Conservation (phyloP, 495 filamentous ascomycete species). For the Filosporella fistucella region DNA sequence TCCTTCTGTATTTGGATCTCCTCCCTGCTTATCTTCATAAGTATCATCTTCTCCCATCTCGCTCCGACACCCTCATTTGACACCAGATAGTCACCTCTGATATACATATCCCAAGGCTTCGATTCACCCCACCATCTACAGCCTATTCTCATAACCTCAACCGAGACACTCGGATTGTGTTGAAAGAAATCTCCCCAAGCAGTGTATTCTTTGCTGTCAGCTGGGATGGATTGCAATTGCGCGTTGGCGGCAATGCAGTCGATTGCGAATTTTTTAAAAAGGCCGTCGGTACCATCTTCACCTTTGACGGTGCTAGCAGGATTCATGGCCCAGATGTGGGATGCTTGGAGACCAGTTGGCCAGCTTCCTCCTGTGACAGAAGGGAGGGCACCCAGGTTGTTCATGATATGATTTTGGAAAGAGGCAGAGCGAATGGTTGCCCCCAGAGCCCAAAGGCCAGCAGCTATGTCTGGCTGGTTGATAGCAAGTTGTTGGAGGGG, state of each 20-base stretch:
- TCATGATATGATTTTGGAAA: not conserved
- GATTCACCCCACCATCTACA: not conserved
- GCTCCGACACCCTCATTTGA: not conserved
- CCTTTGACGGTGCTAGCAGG: no score
- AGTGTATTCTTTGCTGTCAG: no score
- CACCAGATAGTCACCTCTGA: not conserved
- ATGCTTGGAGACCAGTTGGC: not conserved
- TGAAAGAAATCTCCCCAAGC: not conserved
- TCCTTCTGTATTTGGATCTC: not conserved
- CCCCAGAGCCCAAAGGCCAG: not conserved
- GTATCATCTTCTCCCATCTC: not conserved
- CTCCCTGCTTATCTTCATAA: not conserved
- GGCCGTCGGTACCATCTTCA: no score
- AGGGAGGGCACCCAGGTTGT: not conserved
- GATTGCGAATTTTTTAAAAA: no score
- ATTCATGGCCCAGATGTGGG: no score
- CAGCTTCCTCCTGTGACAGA: no score
- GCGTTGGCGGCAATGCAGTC: no score
- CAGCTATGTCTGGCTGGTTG: not conserved
- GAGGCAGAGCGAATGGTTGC: not conserved
- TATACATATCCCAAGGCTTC: not conserved
- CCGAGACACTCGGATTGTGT: not conserved
- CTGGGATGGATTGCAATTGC: no score
- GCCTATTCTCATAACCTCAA: not conserved
- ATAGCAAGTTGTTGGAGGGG: not conserved